Conservation (phyloP, 345 rosid genomes). For the Citrus mangshanensis region DNA sequence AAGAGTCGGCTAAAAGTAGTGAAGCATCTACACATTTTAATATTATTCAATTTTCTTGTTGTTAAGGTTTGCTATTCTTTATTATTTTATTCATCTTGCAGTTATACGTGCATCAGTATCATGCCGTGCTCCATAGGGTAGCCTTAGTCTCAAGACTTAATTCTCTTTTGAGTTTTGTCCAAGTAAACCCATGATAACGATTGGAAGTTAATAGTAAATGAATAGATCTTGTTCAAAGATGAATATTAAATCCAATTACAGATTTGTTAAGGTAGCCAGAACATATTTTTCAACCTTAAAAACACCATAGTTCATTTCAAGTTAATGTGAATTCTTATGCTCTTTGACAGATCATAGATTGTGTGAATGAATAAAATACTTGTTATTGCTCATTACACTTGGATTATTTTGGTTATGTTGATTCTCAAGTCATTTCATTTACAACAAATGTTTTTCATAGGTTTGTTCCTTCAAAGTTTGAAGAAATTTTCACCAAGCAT, state of each 20-base stretch:
- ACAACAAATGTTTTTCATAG: constrained; percentile 19
- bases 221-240: background rate
- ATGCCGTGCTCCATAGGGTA: background rate
- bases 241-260: background rate
- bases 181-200: too few species aligned
- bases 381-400: background rate
- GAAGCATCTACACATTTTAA: background rate
- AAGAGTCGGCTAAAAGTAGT: background rate
- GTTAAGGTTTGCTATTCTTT: background rate
- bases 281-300: too few species aligned
- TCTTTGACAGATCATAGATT: background rate
- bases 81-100: background rate
- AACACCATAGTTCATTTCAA: too few species aligned
- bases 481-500: constrained; percentile 64
- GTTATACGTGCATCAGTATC: background rate
- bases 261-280: too few species aligned
- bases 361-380: background rate
- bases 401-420: background rate
- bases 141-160: background rate
- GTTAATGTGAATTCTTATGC: background rate
- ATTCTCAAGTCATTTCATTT: background rate
- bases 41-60: background rate
- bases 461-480: constrained; percentile 66
- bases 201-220: background rate
- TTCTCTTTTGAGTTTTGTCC: background rate